phyloP scores from a whole-genome alignment of 1,284 basidiomycete genomes.

The Spongiforma sp. region DNA sequence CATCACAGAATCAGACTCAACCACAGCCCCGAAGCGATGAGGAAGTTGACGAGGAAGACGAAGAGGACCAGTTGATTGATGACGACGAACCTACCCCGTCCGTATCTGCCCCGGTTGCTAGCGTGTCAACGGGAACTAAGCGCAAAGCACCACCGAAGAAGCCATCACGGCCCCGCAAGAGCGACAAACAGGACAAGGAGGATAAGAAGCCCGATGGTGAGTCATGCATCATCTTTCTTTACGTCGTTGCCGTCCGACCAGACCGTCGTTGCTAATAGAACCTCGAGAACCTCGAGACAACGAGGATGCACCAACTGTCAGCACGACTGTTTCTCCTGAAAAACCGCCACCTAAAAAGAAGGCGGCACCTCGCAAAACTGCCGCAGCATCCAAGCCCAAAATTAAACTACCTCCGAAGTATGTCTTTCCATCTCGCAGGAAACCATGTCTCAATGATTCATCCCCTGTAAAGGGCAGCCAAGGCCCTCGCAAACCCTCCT shows the following conservation, averaged over 20 bases:
- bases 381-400: conserved; percentile 40
- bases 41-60: conserved; percentile 66
- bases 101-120: conserved; percentile 39
- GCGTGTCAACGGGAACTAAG: conserved; percentile 40
- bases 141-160: conserved; percentile 52
- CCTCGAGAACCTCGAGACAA: conserved; percentile 32
- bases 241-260: conserved; percentile 18
- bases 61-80: conserved; percentile 80
- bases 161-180: conserved; percentile 55
- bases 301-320: conserved; percentile 30
- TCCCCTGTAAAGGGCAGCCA: conserved; percentile 22
- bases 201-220: conserved; percentile 39
- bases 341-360: conserved; percentile 45
- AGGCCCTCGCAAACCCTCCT: conserved; percentile 24
- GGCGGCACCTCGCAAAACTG: conserved; percentile 42
- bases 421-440: conserved; percentile 13
- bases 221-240: conserved; percentile 19
- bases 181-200: conserved; percentile 41
- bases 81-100: conserved; percentile 51
- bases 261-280: conserved; percentile 36
- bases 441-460: conserved; percentile 2
- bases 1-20: conserved; percentile 23
- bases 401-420: conserved; percentile 48
- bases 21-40: conserved; percentile 37
- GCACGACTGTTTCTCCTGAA: conserved; percentile 22